Percentiles rank a stretch among this genome's conserved stretches.
Evolutionary conservation across 805 yeast genomes (phyloP).

Genomic region (Nakazawaea populi): DNA sequence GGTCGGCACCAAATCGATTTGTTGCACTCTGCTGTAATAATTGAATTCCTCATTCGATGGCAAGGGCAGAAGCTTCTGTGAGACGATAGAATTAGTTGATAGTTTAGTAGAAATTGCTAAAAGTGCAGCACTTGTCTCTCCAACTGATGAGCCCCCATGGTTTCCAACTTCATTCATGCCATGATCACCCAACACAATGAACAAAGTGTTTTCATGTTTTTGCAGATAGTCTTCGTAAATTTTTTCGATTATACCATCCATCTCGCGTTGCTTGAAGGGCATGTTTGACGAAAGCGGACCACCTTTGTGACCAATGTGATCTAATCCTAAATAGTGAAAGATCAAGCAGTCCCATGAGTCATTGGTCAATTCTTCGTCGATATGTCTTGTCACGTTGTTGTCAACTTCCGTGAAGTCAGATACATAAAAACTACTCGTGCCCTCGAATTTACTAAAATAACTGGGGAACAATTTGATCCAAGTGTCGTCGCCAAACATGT

Average conservation of each 20-base stretch:
- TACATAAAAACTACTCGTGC: slow-evolving; percentile 91
- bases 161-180: slow-evolving; percentile 96
- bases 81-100: slow-evolving; percentile 10
- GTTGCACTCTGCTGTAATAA: slow-evolving; percentile 51
- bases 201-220: slow-evolving; percentile 42
- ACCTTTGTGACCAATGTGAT: slow-evolving; percentile 97
- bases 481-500: slow-evolving; percentile 96
- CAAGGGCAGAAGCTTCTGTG: slow-evolving; percentile 32
- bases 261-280: slow-evolving; percentile 78
- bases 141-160: slow-evolving; percentile 92
- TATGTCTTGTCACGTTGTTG: slow-evolving; percentile 83
- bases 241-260: slow-evolving; percentile 62
- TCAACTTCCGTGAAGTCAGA: slow-evolving; percentile 95
- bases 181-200: slow-evolving; percentile 86
- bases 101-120: slow-evolving; percentile 63
- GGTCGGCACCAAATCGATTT: slow-evolving; percentile 72
- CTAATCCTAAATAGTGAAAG: slow-evolving; percentile 88
- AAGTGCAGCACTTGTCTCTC: slow-evolving; percentile 88
- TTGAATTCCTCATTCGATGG: slow-evolving; percentile 35
- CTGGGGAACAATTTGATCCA: slow-evolving; percentile 89
- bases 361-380: slow-evolving; percentile 49
- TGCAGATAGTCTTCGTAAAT: slow-evolving; percentile 33
- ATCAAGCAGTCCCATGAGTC: slow-evolving; percentile 79
- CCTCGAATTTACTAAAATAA: slow-evolving; percentile 63
- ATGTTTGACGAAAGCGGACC: slow-evolving; percentile 81